A percentile compares a stretch with the other conserved stretches of the same genome.
These are phyloP conservation scores for Rhynchosporium graminicola DNA, from an alignment of 2,329 filamentous ascomycete species.

Conservation along the genomic window DNA sequence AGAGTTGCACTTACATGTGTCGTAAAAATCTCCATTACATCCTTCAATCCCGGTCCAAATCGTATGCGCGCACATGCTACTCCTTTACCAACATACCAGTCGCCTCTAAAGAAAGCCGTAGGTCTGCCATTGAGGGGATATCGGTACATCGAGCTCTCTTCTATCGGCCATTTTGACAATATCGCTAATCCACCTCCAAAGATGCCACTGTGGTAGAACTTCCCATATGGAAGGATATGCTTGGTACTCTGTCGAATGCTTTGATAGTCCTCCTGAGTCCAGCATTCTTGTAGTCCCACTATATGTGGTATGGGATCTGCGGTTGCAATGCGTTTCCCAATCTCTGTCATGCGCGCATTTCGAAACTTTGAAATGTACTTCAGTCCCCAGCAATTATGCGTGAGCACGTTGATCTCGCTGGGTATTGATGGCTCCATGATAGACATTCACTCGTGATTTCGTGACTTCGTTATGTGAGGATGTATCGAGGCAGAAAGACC, in stretches of 20 bases:
- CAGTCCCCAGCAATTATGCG: slow-evolving; percentile 96
- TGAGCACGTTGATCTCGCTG: slow-evolving; percentile 73
- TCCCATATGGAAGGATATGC: slow-evolving; percentile 79
- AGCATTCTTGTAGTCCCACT: slow-evolving; percentile 94
- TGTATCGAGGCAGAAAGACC: background rate
- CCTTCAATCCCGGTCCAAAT: slow-evolving; percentile 62
- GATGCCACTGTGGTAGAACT: slow-evolving; percentile 88
- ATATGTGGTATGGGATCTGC: slow-evolving; percentile 73
- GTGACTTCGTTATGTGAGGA: background rate
- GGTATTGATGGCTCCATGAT: slow-evolving; percentile 43
- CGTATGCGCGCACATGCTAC: slow-evolving; percentile 81
- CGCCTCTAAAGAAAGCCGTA: slow-evolving; percentile 89
- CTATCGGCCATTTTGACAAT: slow-evolving; percentile 87
- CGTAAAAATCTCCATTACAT: slow-evolving; percentile 86
- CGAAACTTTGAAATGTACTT: slow-evolving; percentile 82
- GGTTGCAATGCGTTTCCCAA: slow-evolving; percentile 75
- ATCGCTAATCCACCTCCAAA: slow-evolving; percentile 90
- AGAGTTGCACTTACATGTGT: slow-evolving; percentile 66
- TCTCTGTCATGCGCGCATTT: slow-evolving; percentile 75
- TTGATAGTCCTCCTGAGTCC: slow-evolving; percentile 81
- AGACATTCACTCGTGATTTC: slow-evolving; percentile 5
- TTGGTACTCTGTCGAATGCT: slow-evolving; percentile 73
- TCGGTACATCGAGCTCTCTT: slow-evolving; percentile 79
- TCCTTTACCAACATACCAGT: slow-evolving; percentile 96
- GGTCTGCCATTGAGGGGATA: slow-evolving; percentile 94